A percentile compares a stretch with the other conserved stretches of the same genome.
These are phyloP conservation scores for Gynostemma pentaphyllum DNA, from an alignment of 306 rosid genomes.

Conservation along the genomic window DNA sequence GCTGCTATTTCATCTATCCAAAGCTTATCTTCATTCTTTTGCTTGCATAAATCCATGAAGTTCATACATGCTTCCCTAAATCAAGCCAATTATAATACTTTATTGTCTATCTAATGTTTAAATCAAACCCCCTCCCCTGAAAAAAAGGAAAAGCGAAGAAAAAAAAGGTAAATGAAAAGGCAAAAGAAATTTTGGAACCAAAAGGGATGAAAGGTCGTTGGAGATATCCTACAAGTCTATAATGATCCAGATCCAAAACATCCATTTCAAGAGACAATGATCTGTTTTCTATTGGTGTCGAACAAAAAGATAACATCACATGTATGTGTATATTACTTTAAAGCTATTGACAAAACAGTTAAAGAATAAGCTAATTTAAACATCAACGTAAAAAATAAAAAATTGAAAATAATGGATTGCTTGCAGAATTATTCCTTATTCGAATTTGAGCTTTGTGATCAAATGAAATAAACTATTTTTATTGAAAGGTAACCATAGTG, in stretches of 20 bases:
- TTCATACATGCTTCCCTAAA: constrained; percentile 88
- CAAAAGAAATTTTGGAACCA: too few relatives aligned
- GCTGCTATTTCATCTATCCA: constrained; percentile 97
- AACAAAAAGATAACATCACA: neutral
- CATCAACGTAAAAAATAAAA: neutral
- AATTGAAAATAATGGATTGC: neutral
- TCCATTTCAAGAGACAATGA: neutral
- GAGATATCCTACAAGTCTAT: neutral
- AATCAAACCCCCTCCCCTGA: neutral
- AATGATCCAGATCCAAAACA: neutral
- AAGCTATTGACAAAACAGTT: neutral
- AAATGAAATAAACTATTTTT: neutral
- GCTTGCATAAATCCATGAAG: constrained; percentile 76
- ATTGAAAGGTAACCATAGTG: neutral
- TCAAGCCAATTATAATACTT: constrained; percentile 1
- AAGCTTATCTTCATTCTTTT: constrained; percentile 84
- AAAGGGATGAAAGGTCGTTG: too few relatives aligned
- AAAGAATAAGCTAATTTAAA: neutral
- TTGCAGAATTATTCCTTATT: neutral
- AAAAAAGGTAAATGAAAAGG: neutral
- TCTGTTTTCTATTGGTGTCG: neutral
- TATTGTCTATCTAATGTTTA: constrained; percentile 7
- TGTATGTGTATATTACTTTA: neutral
- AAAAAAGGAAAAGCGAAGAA: neutral
- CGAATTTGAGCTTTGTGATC: neutral